Evolutionary conservation across 495 filamentous ascomycete genomes (phyloP).

Genomic region (Pseudoneurospora amorphoporcata): DNA sequence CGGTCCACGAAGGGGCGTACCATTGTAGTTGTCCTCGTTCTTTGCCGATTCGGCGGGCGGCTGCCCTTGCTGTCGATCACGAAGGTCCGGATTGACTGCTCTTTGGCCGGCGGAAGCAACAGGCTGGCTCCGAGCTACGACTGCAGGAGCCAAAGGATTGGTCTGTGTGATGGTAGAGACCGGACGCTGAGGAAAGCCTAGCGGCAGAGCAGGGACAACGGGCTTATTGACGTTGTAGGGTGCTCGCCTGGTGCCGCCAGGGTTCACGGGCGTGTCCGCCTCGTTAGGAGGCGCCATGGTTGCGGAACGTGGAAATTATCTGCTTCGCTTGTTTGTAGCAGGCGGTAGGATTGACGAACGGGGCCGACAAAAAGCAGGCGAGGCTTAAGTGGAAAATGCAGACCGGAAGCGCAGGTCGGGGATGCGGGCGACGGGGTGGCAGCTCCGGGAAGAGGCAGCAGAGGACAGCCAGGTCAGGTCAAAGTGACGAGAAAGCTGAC

Average conservation of each 20-base stretch:
- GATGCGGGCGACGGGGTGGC: not conserved
- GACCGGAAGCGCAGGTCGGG: not conserved
- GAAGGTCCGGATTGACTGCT: not conserved
- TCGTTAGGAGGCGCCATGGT: constrained; percentile 21
- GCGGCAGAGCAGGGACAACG: constrained; percentile 20
- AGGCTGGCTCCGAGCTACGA: not conserved
- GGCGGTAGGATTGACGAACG: not conserved
- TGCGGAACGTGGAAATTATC: not conserved
- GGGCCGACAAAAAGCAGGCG: not conserved
- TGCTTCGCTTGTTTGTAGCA: not conserved
- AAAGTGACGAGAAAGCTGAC: not conserved
- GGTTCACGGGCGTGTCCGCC: constrained; percentile 14
- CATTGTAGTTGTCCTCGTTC: not conserved
- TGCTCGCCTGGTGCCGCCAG: constrained; percentile 5
- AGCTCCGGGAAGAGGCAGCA: not conserved
- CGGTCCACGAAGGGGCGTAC: not conserved
- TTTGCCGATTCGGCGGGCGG: not conserved
- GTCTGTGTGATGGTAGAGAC: constrained; percentile 2
- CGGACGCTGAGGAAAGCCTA: constrained; percentile 21
- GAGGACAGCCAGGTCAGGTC: not conserved
- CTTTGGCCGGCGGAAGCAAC: not conserved
- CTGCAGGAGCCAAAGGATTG: not conserved
- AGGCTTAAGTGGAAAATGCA: not conserved
- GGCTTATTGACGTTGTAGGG: constrained; percentile 5
- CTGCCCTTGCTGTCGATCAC: not conserved